phyloP scores from a whole-genome alignment of 177 flowering plant species.

The Vitis hybrid region DNA sequence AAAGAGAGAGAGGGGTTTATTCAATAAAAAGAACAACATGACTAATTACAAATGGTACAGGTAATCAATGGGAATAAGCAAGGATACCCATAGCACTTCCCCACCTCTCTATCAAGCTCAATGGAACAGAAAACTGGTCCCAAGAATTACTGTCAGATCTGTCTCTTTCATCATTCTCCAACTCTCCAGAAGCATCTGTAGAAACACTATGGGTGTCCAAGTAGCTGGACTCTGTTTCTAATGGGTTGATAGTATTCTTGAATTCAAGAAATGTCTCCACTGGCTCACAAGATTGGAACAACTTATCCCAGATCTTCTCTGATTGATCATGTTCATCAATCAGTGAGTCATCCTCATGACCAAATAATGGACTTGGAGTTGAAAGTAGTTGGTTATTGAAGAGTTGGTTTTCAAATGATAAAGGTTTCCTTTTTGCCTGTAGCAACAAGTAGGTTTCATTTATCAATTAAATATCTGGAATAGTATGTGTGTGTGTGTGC shows the following conservation, averaged over 20 bases:
- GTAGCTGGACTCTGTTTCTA: constrained; percentile 16
- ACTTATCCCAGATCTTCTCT: constrained; percentile 34
- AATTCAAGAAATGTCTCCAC: constrained; percentile 69
- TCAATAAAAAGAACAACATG: neutral
- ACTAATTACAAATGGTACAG: neutral
- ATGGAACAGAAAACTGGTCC: constrained; percentile 60
- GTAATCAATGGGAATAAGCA: neutral
- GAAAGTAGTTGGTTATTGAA: constrained; percentile 54
- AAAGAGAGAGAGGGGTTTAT: neutral
- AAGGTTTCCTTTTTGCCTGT: constrained; percentile 85
- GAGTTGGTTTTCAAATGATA: constrained; percentile 40
- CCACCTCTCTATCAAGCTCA: constrained; percentile 84
- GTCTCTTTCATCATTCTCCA: constrained; percentile 23
- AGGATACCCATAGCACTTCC: constrained; percentile 99
- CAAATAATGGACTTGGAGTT: constrained; percentile 53
- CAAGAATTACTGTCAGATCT: constrained; percentile 14
- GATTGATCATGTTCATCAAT: constrained; percentile 25
- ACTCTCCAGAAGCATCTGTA: constrained; percentile 16
- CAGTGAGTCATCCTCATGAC: constrained; percentile 22
- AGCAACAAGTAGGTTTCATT: constrained; percentile 1
- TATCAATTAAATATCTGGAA: neutral
- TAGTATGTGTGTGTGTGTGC: too few relatives aligned
- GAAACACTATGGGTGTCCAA: constrained; percentile 15
- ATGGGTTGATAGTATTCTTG: constrained; percentile 15
- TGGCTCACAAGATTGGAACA: constrained; percentile 56